phyloP scores from a whole-genome alignment of 208 protist species.

The Acanthamoeba healyi region DNA sequence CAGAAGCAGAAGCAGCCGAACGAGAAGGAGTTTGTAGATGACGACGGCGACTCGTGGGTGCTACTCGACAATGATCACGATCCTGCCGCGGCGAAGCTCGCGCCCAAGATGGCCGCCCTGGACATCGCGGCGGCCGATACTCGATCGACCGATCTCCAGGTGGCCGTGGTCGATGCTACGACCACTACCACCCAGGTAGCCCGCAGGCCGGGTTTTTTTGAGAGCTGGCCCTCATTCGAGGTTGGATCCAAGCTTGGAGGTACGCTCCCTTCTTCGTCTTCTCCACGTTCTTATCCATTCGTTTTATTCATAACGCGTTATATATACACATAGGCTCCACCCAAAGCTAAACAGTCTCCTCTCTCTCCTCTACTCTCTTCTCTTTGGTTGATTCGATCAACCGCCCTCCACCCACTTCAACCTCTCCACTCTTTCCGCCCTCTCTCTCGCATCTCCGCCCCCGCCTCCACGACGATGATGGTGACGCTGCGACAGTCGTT shows the following conservation, averaged over 20 bases:
- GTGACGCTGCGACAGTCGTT: too few relatives aligned
- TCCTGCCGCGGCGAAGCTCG: not conserved
- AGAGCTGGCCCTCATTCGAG: slow-evolving; percentile 66
- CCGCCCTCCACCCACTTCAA: not conserved
- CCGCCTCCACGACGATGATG: not conserved
- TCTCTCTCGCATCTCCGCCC: not conserved
- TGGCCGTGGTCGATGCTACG: not conserved
- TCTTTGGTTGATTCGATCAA: not conserved
- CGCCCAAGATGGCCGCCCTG: not conserved
- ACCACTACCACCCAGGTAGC: not conserved
- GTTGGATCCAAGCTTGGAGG: slow-evolving; percentile 67
- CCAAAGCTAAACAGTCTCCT: slow-evolving; percentile 9
- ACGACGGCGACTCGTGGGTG: slow-evolving; percentile 53
- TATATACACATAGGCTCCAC: not conserved
- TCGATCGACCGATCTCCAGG: not conserved
- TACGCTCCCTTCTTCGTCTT: not conserved
- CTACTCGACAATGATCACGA: not conserved
- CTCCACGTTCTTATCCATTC: not conserved
- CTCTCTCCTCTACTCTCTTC: not conserved
- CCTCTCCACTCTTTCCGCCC: not conserved
- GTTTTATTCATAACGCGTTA: too few relatives aligned
- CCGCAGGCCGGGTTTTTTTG: slow-evolving; percentile 63
- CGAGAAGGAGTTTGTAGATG: slow-evolving; percentile 3
- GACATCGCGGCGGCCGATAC: not conserved
- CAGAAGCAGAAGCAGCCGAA: not conserved